Evolutionary conservation across 148 eudicot species (phyloP).

Genomic region (Pharnaceum exiguum): DNA sequence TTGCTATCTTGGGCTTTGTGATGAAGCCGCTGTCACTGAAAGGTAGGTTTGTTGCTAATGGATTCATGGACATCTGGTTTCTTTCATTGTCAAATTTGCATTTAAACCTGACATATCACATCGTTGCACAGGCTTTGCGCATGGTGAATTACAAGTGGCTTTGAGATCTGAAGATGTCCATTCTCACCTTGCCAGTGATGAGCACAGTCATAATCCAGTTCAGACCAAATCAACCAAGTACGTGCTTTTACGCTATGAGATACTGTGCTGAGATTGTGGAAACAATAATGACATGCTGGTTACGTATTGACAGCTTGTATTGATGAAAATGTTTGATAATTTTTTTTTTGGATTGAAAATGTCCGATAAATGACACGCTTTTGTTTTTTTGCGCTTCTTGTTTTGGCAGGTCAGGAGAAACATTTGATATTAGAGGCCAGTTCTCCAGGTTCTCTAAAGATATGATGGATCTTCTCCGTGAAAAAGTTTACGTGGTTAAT

Average conservation of each 20-base stretch:
- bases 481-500: conserved; percentile 66
- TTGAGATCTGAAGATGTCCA: neutral
- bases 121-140: conserved; percentile 11
- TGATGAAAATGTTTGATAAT: too few relatives aligned
- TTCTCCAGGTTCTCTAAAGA: conserved; percentile 52
- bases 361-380: neutral
- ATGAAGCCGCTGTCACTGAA: conserved; percentile 82
- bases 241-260: neutral
- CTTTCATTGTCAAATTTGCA: neutral
- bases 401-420: conserved; percentile 31
- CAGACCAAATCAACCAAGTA: conserved; percentile 7
- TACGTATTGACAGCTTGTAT: too few relatives aligned
- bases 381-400: neutral
- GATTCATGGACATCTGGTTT: neutral
- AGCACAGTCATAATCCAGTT: conserved; percentile 9
- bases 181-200: conserved; percentile 9
- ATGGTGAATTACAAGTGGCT: neutral
- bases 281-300: too few relatives aligned
- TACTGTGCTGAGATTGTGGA: too few relatives aligned
- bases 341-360: neutral
- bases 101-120: neutral
- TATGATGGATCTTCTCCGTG: conserved; percentile 49
- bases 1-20: conserved; percentile 75
- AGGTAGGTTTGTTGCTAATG: conserved; percentile 35
- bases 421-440: conserved; percentile 16